Evolutionary conservation across 352 stramenopile genomes (phyloP).

Genomic region (Phytopythium ostracodes): DNA sequence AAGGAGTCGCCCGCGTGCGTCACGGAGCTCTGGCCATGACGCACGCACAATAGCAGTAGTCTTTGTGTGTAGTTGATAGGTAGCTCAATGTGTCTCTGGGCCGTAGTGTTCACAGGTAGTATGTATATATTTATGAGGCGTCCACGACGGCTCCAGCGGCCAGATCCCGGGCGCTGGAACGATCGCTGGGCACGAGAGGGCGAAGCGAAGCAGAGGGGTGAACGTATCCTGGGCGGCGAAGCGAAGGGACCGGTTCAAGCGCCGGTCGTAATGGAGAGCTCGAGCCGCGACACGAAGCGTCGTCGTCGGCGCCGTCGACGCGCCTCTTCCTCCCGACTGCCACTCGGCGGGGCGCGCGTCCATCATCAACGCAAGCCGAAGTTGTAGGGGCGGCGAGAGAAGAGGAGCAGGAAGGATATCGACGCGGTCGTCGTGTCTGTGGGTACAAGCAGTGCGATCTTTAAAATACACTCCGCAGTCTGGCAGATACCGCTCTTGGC

Average conservation of each 20-base stretch:
- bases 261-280: no score
- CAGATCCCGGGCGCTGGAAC: neutral
- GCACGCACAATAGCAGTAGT: neutral
- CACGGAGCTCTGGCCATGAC: slow-evolving; percentile 35
- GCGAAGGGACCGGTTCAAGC: no score
- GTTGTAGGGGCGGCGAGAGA: neutral
- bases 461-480: neutral
- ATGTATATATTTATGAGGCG: slow-evolving; percentile 6
- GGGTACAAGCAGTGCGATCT: neutral
- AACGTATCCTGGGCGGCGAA: neutral
- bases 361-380: neutral
- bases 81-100: neutral
- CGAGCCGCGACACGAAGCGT: neutral
- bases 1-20: slow-evolving; percentile 76
- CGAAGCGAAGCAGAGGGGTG: neutral
- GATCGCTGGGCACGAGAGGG: neutral
- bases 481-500: neutral
- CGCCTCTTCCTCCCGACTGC: neutral
- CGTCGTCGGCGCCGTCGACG: neutral
- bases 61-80: neutral
- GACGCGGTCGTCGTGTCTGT: neutral
- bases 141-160: neutral
- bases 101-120: neutral
- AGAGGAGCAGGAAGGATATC: neutral
- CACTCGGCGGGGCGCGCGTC: neutral